These are phyloP conservation scores for Podospora fimiseda DNA, from an alignment of 495 filamentous ascomycete genomes.

Conservation along the genomic window DNA sequence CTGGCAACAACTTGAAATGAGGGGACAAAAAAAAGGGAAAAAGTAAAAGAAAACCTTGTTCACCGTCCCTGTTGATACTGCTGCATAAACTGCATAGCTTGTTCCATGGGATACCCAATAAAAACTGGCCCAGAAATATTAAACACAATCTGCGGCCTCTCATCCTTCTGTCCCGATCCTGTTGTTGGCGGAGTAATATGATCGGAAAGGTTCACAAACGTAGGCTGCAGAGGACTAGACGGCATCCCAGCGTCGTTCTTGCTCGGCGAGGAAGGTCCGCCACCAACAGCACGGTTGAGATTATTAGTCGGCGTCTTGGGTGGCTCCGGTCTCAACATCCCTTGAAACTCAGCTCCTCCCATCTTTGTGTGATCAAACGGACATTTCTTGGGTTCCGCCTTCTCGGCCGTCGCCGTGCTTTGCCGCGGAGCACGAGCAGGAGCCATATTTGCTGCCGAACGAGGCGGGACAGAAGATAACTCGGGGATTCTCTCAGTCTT, in stretches of 20 bases:
- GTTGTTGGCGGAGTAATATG: constrained; percentile 14
- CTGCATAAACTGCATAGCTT: constrained; percentile 64
- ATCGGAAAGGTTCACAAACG: constrained; percentile 35
- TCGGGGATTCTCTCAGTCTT: too few species aligned
- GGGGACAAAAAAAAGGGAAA: constrained; percentile 3
- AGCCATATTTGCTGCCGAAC: not conserved
- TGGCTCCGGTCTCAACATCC: constrained; percentile 12
- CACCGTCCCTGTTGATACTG: constrained; percentile 36
- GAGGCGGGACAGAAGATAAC: too few species aligned
- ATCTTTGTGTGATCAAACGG: constrained; percentile 44
- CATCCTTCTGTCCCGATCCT: constrained; percentile 17
- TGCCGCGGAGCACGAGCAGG: too few species aligned
- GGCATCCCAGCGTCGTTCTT: constrained; percentile 14
- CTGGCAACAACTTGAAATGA: not conserved
- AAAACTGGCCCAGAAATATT: constrained; percentile 74
- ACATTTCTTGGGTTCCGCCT: constrained; percentile 28
- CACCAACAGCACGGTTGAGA: constrained; percentile 8
- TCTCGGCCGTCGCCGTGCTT: too few species aligned
- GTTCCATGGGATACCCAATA: constrained; percentile 76
- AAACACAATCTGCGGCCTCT: constrained; percentile 60
- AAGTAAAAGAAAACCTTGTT: not conserved
- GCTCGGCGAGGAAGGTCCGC: constrained; percentile 19
- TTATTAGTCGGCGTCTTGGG: constrained; percentile 4
- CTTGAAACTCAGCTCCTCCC: constrained; percentile 8
- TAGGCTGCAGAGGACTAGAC: constrained; percentile 25